These are phyloP conservation scores for Podospora sp. DNA, from an alignment of 495 filamentous ascomycete species.

Conservation along the genomic window DNA sequence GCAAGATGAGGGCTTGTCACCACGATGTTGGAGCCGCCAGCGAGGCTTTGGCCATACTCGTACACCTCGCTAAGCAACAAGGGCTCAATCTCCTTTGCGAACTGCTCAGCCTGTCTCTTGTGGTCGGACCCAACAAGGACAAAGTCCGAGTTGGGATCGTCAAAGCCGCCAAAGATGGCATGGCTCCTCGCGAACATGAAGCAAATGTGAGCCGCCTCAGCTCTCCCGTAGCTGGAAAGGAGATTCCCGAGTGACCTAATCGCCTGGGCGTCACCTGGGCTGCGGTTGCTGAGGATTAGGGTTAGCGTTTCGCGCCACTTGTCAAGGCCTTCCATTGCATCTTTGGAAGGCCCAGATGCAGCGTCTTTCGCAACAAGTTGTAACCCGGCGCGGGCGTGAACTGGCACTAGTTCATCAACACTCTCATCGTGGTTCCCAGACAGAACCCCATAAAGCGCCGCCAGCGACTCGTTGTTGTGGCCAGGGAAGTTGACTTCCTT, in stretches of 20 bases:
- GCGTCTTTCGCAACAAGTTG: constrained; percentile 78
- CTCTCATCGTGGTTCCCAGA: constrained; percentile 93
- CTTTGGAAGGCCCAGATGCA: constrained; percentile 63
- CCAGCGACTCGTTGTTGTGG: constrained; percentile 78
- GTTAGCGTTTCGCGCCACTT: constrained; percentile 91
- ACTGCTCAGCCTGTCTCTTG: constrained; percentile 61
- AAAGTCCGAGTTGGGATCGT: constrained; percentile 78
- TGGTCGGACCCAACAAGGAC: constrained; percentile 85
- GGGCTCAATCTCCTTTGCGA: constrained; percentile 77
- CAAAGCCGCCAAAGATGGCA: constrained; percentile 74
- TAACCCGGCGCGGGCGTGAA: constrained; percentile 86
- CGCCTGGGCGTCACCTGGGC: constrained; percentile 71
- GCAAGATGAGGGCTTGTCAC: constrained; percentile 77
- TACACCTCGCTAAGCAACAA: constrained; percentile 90
- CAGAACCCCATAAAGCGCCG: constrained; percentile 88
- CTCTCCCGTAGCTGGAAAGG: constrained; percentile 81
- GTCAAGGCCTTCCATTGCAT: constrained; percentile 81
- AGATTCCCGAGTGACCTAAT: constrained; percentile 80
- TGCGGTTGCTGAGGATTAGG: constrained; percentile 84
- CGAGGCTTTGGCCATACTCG: constrained; percentile 77
- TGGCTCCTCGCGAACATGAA: constrained; percentile 60
- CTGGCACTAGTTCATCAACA: constrained; percentile 94
- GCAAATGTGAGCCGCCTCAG: constrained; percentile 91
- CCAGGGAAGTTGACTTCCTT: constrained; percentile 82
- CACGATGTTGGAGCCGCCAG: constrained; percentile 54